phyloP scores from a whole-genome alignment of 139 green algal species.

The Ostreobium quekettii region DNA sequence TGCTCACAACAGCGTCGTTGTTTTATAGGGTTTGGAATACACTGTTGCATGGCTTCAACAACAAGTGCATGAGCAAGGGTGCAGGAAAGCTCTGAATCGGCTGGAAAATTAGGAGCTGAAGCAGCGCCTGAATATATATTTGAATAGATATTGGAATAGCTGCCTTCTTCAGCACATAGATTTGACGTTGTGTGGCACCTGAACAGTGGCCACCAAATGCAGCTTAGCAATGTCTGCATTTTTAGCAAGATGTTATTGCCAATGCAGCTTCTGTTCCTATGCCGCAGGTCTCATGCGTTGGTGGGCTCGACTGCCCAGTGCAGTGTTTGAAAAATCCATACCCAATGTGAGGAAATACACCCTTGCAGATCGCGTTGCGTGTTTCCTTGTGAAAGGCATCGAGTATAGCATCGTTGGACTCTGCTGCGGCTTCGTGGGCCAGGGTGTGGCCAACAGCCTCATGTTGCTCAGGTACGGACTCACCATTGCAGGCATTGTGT shows the following conservation, averaged over 20 bases:
- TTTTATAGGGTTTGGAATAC: no score
- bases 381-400: slow-evolving; percentile 66
- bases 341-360: slow-evolving; percentile 47
- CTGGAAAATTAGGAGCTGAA: no score
- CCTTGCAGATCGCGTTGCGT: slow-evolving; percentile 39
- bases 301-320: slow-evolving; percentile 48
- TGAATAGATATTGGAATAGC: no score
- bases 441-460: slow-evolving; percentile 78
- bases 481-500: not conserved
- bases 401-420: slow-evolving; percentile 87
- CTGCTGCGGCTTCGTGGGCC: slow-evolving; percentile 77
- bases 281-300: slow-evolving; percentile 27
- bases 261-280: not conserved
- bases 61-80: no score
- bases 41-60: no score
- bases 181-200: no score
- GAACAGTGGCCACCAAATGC: no score
- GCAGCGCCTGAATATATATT: no score
- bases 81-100: no score
- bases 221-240: no score
- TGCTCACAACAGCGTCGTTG: no score
- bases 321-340: slow-evolving; percentile 64
- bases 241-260: not conserved
- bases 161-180: no score
- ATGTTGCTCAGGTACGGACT: slow-evolving; percentile 66